phyloP scores from a whole-genome alignment of 305 asterid genomes.

The Fraxinus latifolia region DNA sequence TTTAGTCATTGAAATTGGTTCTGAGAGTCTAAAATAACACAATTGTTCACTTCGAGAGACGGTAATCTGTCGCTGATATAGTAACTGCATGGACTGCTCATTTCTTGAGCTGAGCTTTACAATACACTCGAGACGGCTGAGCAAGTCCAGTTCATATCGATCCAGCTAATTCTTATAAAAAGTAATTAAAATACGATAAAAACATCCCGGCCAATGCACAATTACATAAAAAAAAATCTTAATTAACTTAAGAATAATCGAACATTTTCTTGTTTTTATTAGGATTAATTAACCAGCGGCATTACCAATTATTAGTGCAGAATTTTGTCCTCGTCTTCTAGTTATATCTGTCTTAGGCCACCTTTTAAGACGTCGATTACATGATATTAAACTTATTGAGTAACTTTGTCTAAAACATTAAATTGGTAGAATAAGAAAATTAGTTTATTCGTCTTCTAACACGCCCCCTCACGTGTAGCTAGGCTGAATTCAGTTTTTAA shows the following conservation, averaged over 20 bases:
- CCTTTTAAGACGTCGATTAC: neutral
- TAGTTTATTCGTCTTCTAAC: neutral
- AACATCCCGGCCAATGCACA: neutral
- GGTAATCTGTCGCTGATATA: neutral
- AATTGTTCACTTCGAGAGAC: neutral
- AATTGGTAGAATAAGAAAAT: neutral
- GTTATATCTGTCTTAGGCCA: neutral
- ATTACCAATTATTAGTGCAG: conserved; percentile 1
- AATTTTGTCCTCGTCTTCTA: neutral
- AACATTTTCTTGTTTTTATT: conserved; percentile 11
- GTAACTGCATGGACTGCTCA: neutral
- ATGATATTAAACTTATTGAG: neutral
- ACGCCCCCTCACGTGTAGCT: neutral
- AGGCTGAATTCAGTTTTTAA: neutral
- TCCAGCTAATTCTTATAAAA: neutral
- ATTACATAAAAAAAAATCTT: neutral
- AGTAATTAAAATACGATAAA: neutral
- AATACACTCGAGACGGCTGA: neutral
- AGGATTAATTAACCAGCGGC: conserved; percentile 15
- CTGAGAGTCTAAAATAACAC: neutral
- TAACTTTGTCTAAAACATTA: neutral
- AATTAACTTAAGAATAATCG: conserved; percentile 21
- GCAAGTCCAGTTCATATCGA: neutral
- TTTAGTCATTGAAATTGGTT: neutral
- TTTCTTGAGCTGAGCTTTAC: neutral